These are phyloP conservation scores for Pichiaceae sp. DNA, from an alignment of 1,139 yeast species.

Conservation along the genomic window DNA sequence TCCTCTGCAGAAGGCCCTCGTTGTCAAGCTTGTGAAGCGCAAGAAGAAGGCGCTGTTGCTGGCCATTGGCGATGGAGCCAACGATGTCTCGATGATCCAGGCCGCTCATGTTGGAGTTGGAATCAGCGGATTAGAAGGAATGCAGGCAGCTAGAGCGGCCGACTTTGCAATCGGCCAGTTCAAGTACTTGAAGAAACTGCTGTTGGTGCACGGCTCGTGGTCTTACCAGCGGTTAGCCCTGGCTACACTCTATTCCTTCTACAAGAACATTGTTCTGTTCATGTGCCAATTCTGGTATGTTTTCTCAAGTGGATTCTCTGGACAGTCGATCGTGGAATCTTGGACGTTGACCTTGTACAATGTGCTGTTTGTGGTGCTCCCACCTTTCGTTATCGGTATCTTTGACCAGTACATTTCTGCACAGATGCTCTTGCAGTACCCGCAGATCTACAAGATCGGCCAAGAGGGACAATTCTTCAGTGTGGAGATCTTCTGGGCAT, in stretches of 20 bases:
- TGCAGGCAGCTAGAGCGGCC: slow-evolving; percentile 98
- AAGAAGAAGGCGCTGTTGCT: slow-evolving; percentile 59
- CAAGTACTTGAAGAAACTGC: slow-evolving; percentile 68
- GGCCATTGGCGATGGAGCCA: slow-evolving; percentile 98
- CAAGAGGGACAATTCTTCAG: slow-evolving; percentile 85
- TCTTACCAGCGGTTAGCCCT: slow-evolving; percentile 89
- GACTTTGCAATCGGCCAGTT: slow-evolving; percentile 97
- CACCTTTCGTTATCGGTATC: slow-evolving; percentile 93
- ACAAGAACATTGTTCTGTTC: slow-evolving; percentile 89
- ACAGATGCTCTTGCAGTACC: slow-evolving; percentile 79
- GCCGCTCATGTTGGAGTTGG: slow-evolving; percentile 99
- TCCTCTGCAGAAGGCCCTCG: slow-evolving; percentile 93
- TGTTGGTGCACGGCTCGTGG: slow-evolving; percentile 97
- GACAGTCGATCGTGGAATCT: slow-evolving; percentile 92
- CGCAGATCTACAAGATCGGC: slow-evolving; percentile 86
- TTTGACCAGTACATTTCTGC: slow-evolving; percentile 96
- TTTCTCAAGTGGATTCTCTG: slow-evolving; percentile 85
- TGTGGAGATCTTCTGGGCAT: slow-evolving; percentile 91
- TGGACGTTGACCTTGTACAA: slow-evolving; percentile 97
- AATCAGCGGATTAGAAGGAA: slow-evolving; percentile 97
- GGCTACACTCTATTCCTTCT: slow-evolving; percentile 89
- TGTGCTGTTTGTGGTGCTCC: slow-evolving; percentile 89
- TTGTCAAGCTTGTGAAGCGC: slow-evolving; percentile 84
- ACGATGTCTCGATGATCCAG: slow-evolving; percentile 97
- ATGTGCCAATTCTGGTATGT: slow-evolving; percentile 99